Conservation (phyloP, 768 basidiomycete species). For the Phanerodontia chrysosporium region DNA sequence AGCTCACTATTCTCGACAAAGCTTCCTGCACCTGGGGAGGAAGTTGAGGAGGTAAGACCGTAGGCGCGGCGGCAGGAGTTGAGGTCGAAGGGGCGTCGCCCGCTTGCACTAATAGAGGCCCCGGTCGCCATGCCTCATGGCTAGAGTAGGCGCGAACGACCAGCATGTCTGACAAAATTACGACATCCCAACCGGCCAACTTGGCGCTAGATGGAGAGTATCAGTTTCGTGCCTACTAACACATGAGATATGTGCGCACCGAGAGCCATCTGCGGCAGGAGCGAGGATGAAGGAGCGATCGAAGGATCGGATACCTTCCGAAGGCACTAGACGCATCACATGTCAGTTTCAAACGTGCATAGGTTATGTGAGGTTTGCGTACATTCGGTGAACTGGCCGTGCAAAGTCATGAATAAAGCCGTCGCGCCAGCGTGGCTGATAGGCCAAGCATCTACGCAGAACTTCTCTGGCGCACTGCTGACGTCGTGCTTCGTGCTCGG, state of each 20-base stretch:
- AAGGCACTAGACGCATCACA: conserved; percentile 44
- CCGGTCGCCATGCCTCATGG: conserved; percentile 73
- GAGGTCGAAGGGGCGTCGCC: conserved; percentile 23
- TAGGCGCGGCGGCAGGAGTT: conserved; percentile 15
- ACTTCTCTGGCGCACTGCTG: conserved; percentile 70
- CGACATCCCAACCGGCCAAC: conserved; percentile 82
- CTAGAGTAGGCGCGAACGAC: conserved; percentile 82
- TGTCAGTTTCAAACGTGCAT: not conserved
- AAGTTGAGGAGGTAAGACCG: conserved; percentile 31
- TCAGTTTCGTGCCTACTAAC: conserved; percentile 3
- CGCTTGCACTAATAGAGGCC: conserved; percentile 71
- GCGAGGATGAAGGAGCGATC: conserved; percentile 88
- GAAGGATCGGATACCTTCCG: conserved; percentile 84
- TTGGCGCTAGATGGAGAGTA: conserved; percentile 53
- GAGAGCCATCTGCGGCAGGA: conserved; percentile 74
- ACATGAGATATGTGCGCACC: conserved; percentile 47
- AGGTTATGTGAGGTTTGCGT: conserved; percentile 24
- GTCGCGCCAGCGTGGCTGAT: conserved; percentile 54
- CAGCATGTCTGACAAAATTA: conserved; percentile 86
- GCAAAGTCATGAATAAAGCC: conserved; percentile 66
- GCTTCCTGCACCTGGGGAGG: conserved; percentile 42
- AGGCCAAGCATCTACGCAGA: conserved; percentile 84
- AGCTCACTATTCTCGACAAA: conserved; percentile 53
- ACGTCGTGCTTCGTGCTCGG: conserved; percentile 86
- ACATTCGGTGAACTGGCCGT: conserved; percentile 93